Conservation (phyloP, 768 basidiomycete genomes). For the Neoboletus subvelutipes region DNA sequence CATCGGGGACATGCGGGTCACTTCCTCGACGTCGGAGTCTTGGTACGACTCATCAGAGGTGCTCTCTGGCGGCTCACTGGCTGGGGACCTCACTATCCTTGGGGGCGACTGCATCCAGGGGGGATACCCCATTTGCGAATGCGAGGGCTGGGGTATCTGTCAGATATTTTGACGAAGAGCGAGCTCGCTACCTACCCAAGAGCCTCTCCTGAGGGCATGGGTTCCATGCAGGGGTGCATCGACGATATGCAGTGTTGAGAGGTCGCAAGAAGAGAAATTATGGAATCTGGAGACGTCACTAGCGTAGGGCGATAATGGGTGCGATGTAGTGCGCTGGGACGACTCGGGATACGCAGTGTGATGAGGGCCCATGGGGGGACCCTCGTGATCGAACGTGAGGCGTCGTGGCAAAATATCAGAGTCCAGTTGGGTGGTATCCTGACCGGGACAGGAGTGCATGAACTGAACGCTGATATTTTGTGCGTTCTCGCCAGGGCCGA, state of each 20-base stretch:
- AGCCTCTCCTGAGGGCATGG: conserved; percentile 22
- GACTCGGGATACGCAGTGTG: conserved; percentile 29
- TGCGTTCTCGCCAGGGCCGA: conserved; percentile 7
- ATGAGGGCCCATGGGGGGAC: neutral
- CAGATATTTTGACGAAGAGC: conserved; percentile 10
- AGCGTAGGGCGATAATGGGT: conserved; percentile 15
- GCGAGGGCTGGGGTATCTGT: conserved; percentile 21
- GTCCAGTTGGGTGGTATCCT: conserved; percentile 26
- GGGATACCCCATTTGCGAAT: conserved; percentile 14
- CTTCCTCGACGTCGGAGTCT: conserved; percentile 31
- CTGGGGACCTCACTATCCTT: conserved; percentile 24
- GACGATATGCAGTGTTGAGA: conserved; percentile 8
- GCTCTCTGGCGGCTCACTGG: conserved; percentile 31
- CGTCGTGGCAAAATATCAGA: conserved; percentile 25
- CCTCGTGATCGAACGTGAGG: conserved; percentile 8
- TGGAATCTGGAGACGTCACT: conserved; percentile 14
- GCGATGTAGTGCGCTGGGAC: conserved; percentile 32
- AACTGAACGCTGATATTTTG: conserved; percentile 34
- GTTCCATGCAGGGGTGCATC: conserved; percentile 9
- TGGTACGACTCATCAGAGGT: conserved; percentile 30
- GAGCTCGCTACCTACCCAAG: conserved; percentile 25
- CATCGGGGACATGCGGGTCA: conserved; percentile 31
- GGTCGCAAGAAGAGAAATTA: conserved; percentile 11
- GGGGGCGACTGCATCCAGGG: conserved; percentile 14
- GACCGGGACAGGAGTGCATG: conserved; percentile 25